These are phyloP conservation scores for Lasiodiplodia hormozganensis DNA, from an alignment of 2,329 filamentous ascomycete genomes.

Conservation along the genomic window DNA sequence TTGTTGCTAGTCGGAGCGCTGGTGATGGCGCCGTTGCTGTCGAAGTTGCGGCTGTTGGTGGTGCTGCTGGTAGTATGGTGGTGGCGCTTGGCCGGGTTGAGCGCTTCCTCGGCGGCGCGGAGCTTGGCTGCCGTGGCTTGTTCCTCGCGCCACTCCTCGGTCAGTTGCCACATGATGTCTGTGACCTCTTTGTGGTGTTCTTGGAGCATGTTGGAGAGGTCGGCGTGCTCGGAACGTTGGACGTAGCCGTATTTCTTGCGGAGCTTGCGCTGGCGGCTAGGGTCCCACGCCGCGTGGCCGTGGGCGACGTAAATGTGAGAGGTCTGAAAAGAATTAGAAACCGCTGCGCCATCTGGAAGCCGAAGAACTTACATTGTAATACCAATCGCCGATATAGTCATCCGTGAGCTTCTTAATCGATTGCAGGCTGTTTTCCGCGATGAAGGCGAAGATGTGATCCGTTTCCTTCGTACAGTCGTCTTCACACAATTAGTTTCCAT, in stretches of 20 bases:
- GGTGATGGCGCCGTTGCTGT: constrained; percentile 1
- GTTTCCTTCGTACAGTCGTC: constrained; percentile 70
- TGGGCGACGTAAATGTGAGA: constrained; percentile 79
- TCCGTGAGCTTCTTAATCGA: constrained; percentile 70
- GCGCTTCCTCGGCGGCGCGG: neutral
- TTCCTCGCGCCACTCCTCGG: constrained; percentile 44
- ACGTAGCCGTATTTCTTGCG: constrained; percentile 66
- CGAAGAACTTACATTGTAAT: constrained; percentile 64
- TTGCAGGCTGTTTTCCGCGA: constrained; percentile 76
- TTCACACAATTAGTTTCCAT: constrained; percentile 33
- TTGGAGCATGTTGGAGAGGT: constrained; percentile 64
- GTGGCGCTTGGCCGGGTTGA: constrained; percentile 2
- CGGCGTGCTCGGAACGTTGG: constrained; percentile 52
- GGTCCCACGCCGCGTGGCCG: constrained; percentile 77
- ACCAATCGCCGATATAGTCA: constrained; percentile 83
- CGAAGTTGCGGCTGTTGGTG: neutral
- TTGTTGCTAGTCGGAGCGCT: neutral
- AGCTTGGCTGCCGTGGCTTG: constrained; percentile 5
- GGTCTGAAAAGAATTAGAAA: constrained; percentile 52
- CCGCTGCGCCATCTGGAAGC: neutral
- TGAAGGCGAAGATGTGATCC: constrained; percentile 79
- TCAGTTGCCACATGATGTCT: constrained; percentile 52
- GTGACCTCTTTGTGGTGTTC: constrained; percentile 60
- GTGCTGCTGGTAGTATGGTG: no score
- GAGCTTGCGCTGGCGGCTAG: constrained; percentile 62